These are phyloP conservation scores for Quercus parvula DNA, from an alignment of 306 rosid genomes.

Conservation along the genomic window DNA sequence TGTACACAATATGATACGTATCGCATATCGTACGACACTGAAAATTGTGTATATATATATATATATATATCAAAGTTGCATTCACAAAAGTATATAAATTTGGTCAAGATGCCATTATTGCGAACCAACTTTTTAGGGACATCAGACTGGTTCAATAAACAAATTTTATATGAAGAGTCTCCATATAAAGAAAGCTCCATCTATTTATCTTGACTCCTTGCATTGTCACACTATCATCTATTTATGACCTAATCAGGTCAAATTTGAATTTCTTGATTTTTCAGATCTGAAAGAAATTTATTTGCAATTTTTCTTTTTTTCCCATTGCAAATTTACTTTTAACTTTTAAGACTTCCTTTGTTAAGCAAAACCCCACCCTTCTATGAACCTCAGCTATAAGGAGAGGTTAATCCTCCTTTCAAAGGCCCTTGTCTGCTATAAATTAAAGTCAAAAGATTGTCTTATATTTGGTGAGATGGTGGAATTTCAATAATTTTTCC, in stretches of 20 bases:
- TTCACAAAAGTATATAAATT: background rate
- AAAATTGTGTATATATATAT: no score
- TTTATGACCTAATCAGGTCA: background rate
- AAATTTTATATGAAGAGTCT: background rate
- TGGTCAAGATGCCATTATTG: background rate
- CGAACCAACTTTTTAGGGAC: background rate
- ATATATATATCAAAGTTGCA: background rate
- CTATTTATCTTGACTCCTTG: background rate
- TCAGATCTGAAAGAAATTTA: background rate
- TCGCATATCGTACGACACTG: no score
- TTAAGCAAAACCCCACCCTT: no score
- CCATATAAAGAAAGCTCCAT: background rate
- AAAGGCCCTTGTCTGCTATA: background rate
- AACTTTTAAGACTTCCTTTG: background rate
- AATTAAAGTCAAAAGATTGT: background rate
- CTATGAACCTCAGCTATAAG: no score
- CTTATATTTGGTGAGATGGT: background rate
- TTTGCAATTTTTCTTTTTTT: no score
- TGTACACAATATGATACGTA: no score
- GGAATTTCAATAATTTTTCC: background rate
- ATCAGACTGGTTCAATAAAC: background rate
- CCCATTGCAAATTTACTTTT: background rate
- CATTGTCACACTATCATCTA: background rate
- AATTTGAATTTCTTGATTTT: background rate
- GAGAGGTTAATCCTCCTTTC: background rate